A percentile compares a stretch with the other conserved stretches of the same genome.
Conservation (phyloP, 139 green algal genomes). For the Micractinium conductrix region DNA sequence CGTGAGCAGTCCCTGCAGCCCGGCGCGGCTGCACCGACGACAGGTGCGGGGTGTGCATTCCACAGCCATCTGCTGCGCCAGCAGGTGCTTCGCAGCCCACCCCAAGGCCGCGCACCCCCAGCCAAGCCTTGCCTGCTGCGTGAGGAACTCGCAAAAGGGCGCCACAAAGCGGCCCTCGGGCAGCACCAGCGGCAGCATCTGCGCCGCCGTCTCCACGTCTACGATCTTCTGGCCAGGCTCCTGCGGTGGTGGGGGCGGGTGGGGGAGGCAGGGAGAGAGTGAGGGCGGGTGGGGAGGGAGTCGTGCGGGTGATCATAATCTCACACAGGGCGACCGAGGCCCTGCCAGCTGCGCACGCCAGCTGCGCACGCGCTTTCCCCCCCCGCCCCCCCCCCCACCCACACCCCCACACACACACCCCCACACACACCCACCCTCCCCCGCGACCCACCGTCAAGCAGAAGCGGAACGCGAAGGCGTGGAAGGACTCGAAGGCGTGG, state of each 20-base stretch:
- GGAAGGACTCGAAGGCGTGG: slow-evolving; percentile 47
- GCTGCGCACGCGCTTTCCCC: not conserved
- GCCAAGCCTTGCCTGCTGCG: slow-evolving; percentile 32
- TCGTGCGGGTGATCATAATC: no score
- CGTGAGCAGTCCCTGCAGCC: no score
- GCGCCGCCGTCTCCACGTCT: slow-evolving; percentile 52
- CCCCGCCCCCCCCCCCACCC: not conserved
- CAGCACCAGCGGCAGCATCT: slow-evolving; percentile 67
- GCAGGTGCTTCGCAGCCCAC: no score
- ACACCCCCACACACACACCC: not conserved
- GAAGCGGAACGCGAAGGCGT: slow-evolving; percentile 68
- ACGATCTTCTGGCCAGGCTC: slow-evolving; percentile 64
- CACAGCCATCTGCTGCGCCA: no score
- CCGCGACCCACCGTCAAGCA: slow-evolving; percentile 53
- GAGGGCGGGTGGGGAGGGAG: not conserved
- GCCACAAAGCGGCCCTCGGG: slow-evolving; percentile 28
- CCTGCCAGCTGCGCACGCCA: no score
- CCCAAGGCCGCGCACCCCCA: no score
- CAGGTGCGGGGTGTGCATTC: no score
- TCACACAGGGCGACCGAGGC: no score
- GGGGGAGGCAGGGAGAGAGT: not conserved
- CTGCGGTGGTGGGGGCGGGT: slow-evolving; percentile 22
- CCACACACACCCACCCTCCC: no score
- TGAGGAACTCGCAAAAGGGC: slow-evolving; percentile 59
- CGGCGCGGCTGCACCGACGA: no score